Base-by-base conservation (phyloP, 139 green algal genomes). In the Chlamydomonas sp. region DNA sequence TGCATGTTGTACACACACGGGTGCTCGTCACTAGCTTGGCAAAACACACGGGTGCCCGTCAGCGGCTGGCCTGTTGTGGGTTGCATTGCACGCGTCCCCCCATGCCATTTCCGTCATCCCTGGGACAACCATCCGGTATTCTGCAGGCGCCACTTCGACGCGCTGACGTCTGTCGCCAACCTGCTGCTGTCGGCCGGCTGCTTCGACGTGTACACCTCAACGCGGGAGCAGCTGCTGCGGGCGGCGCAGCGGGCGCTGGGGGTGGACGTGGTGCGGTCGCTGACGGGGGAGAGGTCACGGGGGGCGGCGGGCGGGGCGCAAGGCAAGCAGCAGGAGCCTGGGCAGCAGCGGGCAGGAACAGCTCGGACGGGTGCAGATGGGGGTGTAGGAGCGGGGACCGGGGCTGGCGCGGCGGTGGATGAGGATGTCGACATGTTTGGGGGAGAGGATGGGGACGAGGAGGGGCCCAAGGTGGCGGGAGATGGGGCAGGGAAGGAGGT, bases 181-280 rank as follows among this genome's bases (percentile, higher is more conserved):
- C 68, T 83, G 66, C 87, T 90, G 4, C 80, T 90, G 66, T 88
- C 80, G n/a, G 75, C 73, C 5, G 87, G 87, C 1, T 20, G 76
- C 31, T 90, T 76, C 76, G 61, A 82, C 17, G 79, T 90, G 68
- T 90, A 90, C 80, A 68, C 1, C 87, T 85, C 60, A n/a, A 79
- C 87, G 2, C 80, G 80, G 7, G 80, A 88, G 80, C 80, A 85
- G 80, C 87, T 90, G 58, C 63, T 79, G 75, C 75, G 75, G n/a
- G 87, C 84, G 66, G 87, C 80, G 72, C 78, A 79, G 69, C 12
- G 16, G 1, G 64, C 62, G 31, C 67, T 85, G 61, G 68, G 68
- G 5, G 68, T 84, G 78, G 66, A 79, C 9, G 66, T 79, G 60
- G 76, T 84, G 77, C 85, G 77, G 9, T 76, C 69, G 61, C 85